These are phyloP conservation scores for Yamadazyma ubonensis DNA, from an alignment of 805 yeast species.

Conservation along the genomic window DNA sequence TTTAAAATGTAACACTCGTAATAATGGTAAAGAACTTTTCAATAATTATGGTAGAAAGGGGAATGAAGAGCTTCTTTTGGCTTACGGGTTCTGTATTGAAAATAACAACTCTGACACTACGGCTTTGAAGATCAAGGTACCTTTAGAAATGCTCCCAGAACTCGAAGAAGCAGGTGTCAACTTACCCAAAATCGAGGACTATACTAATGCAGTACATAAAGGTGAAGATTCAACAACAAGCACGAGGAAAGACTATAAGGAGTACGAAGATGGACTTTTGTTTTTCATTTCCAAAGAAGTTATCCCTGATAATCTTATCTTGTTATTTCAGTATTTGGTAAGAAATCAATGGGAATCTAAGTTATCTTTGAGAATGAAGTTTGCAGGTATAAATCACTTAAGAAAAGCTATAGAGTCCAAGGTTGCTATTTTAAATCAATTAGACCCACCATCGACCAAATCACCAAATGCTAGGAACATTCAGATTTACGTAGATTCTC, in stretches of 20 bases:
- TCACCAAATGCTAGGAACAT: constrained; percentile 21
- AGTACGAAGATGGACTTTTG: constrained; percentile 34
- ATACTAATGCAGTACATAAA: constrained; percentile 36
- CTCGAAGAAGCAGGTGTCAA: constrained; percentile 37
- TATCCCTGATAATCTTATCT: constrained; percentile 46
- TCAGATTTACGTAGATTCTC: constrained; percentile 48
- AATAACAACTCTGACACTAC: constrained; percentile 58
- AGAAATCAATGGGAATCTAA: constrained; percentile 47
- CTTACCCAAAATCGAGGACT: constrained; percentile 35
- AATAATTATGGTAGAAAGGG: constrained; percentile 89
- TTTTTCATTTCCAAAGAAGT: constrained; percentile 35
- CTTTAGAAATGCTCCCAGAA: constrained; percentile 27
- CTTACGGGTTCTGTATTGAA: constrained; percentile 73
- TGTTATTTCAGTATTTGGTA: constrained; percentile 55
- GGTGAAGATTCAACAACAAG: constrained; percentile 2
- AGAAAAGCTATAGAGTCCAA: constrained; percentile 53
- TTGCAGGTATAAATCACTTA: constrained; percentile 61
- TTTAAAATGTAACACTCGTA: constrained; percentile 40
- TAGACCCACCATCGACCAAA: constrained; percentile 8
- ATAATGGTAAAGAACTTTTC: constrained; percentile 52
- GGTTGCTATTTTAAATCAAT: constrained; percentile 26
- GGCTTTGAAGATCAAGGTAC: constrained; percentile 60
- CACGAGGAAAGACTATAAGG: constrained; percentile 12
- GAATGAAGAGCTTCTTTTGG: constrained; percentile 76
- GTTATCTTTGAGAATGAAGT: constrained; percentile 51